Evolutionary conservation across 176 grass and related monocot species (phyloP).

Genomic region (Juncus inflexus): DNA sequence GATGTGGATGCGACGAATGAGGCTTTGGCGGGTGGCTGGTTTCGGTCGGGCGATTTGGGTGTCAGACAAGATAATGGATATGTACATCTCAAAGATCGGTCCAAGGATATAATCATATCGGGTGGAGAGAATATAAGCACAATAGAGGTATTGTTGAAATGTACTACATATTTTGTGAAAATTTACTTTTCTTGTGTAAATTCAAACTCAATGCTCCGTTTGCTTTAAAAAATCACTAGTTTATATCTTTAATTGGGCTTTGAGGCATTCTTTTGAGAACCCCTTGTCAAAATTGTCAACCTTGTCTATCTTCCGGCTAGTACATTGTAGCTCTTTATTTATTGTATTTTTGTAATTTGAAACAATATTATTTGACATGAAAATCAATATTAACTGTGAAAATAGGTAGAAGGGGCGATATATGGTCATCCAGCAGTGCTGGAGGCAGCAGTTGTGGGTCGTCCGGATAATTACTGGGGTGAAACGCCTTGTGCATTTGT

Average conservation of each 20-base stretch:
- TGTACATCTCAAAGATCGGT: slow-evolving; percentile 60
- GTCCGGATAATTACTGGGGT: slow-evolving; percentile 78
- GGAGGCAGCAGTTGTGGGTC: slow-evolving; percentile 65
- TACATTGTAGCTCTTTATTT: neutral
- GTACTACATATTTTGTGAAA: neutral
- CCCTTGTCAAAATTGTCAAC: too few species aligned
- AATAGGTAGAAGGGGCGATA: slow-evolving; percentile 55
- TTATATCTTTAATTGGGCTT: too few species aligned
- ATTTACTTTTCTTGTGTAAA: neutral
- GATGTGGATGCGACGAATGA: slow-evolving; percentile 49
- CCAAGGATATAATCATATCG: slow-evolving; percentile 88
- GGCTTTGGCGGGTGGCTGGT: slow-evolving; percentile 56
- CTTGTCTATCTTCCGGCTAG: too few species aligned
- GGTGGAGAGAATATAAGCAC: slow-evolving; percentile 96
- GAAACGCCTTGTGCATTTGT: slow-evolving; percentile 94
- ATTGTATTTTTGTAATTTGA: neutral
- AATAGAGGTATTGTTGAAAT: slow-evolving; percentile 37
- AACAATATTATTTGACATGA: neutral
- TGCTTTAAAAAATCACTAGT: too few species aligned
- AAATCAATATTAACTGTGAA: neutral
- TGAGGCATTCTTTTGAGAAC: too few species aligned
- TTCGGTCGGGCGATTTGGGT: slow-evolving; percentile 55
- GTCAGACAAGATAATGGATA: slow-evolving; percentile 70
- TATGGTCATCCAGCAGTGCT: slow-evolving; percentile 59
- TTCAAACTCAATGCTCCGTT: too few species aligned